These are phyloP conservation scores for Flaveria trinervia DNA, from an alignment of 129 eudicot genomes.

Conservation along the genomic window DNA sequence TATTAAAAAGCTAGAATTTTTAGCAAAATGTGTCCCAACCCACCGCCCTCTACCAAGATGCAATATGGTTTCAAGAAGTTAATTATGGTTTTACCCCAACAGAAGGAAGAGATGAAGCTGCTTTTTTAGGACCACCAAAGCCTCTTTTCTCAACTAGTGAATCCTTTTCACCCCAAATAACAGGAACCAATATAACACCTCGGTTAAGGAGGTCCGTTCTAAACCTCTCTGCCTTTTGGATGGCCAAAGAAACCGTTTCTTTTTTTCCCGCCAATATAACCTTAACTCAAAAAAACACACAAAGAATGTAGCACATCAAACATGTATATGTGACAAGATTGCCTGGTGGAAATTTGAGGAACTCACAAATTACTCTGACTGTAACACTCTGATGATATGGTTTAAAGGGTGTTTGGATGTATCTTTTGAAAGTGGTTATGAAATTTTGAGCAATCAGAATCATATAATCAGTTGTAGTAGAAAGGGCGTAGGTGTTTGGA, in stretches of 20 bases:
- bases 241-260: conserved; percentile 70
- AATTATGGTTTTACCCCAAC: conserved; percentile 69
- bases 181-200: conserved; percentile 87
- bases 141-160: conserved; percentile 69
- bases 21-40: not conserved
- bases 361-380: no score
- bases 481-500: not conserved
- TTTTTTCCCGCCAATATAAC: conserved; percentile 97
- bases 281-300: conserved; percentile 39
- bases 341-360: not conserved
- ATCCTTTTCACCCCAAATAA: conserved; percentile 73
- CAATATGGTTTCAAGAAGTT: conserved; percentile 15
- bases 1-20: not conserved
- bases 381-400: not conserved
- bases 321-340: not conserved
- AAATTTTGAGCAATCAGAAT: not conserved
- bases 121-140: conserved; percentile 68
- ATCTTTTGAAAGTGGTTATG: not conserved
- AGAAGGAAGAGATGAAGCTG: conserved; percentile 80
- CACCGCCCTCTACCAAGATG: not conserved
- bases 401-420: not conserved
- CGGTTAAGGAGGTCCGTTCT: conserved; percentile 82
- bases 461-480: not conserved
- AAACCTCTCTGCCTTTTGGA: conserved; percentile 83
- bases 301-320: not conserved